A percentile compares a stretch with the other conserved stretches of the same genome.
These are phyloP conservation scores for Asclepias syriaca DNA, from an alignment of 257 asterid species.

Conservation along the genomic window DNA sequence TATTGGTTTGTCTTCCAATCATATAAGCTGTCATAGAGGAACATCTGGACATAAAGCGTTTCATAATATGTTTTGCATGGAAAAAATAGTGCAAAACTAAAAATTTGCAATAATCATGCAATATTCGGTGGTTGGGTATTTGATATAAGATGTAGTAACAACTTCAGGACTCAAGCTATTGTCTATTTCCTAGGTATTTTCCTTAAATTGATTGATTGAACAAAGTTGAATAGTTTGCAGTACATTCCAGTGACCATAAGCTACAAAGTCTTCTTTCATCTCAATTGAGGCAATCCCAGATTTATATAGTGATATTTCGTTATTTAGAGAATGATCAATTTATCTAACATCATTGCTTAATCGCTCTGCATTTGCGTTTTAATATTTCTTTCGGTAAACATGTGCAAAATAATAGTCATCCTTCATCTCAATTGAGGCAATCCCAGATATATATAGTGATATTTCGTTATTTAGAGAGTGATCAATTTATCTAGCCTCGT, in stretches of 20 bases:
- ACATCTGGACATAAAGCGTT: background rate
- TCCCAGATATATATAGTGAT: background rate
- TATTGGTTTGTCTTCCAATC: background rate
- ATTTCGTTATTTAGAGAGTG: background rate
- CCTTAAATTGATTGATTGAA: background rate
- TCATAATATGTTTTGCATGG: background rate
- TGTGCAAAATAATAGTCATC: background rate
- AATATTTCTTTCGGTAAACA: background rate
- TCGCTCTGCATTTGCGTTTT: background rate
- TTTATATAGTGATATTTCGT: background rate
- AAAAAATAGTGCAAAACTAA: background rate
- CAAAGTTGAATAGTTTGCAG: background rate
- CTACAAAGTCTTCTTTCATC: background rate
- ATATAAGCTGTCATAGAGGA: background rate
- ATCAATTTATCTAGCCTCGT: background rate
- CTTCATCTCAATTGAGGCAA: background rate
- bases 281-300: background rate
- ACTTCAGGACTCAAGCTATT: background rate
- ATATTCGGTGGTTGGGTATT: background rate
- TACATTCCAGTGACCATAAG: background rate
- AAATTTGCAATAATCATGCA: background rate
- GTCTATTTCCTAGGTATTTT: background rate
- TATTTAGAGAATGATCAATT: background rate
- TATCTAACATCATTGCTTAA: background rate
- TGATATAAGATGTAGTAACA: background rate